Base-by-base conservation (phyloP, 148 eudicot genomes). In the Talinum fruticosum region DNA sequence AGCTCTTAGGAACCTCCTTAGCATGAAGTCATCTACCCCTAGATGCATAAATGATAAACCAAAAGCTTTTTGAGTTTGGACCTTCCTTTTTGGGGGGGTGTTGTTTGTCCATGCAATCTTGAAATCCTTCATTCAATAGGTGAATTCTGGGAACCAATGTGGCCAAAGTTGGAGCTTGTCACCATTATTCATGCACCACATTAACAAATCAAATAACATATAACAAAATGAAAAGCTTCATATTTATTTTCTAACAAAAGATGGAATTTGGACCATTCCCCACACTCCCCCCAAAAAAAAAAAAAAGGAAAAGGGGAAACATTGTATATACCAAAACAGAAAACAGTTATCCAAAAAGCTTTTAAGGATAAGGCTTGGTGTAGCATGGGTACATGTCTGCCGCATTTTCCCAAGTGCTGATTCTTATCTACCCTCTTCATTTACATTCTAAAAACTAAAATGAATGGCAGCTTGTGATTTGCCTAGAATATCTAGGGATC, bases 1-100 rank as follows among this genome's bases (percentile, higher is more conserved):
- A 0, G 99, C 99, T 19, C 94, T 86, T 32, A 95, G 85, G 70
- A 95, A 95, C 65, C 99, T 90, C 69, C 99, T 78, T 36, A 95
- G 36, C 75, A 78, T 85, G 53, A 76, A 76, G 72, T 92, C 91
- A 78, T 92, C 90, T 37, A 70, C 79, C 37, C 96, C 97, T 92
- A 83, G 19, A 75, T 75, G 51, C 74, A 49, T 53, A 68, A n/a
- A n/a, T n/a, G n/a, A n/a, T n/a, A n/a, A 69, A 49, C 37, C 44
- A 18, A 14, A 36, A 70, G 37, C 35, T 26, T 41, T 75, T 24
- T 30, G 64, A 62, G 69, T 41, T 75, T 16, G 24, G 51, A 14
- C 23, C 23, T 28, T 1, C 33, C 16, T 26, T 59, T n/a, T 19
- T 4, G 61, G 61, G n/a, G 61, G 61, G 65, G 65, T 29, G 30